Percentiles rank a stretch among this genome's conserved stretches.
Conservation (phyloP, 2,329 filamentous ascomycete genomes). For the Colletotrichum sp. region DNA sequence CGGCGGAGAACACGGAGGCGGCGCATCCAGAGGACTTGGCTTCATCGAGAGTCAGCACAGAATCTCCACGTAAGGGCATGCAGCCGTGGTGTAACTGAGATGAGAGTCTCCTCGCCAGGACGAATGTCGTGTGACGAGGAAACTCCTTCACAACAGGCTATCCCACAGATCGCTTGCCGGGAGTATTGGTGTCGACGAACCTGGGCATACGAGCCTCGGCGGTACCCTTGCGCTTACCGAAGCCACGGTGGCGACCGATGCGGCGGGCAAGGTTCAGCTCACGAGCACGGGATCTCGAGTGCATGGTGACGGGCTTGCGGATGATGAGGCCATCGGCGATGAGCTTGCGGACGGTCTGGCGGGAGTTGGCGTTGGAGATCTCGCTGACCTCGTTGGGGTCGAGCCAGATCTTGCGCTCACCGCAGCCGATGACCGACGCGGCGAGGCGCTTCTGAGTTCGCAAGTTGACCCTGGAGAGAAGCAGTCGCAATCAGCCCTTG, state of each 20-base stretch:
- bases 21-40: conserved; percentile 99
- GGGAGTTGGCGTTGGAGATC: conserved; percentile 99
- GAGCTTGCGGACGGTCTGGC: conserved; percentile 99
- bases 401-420: conserved; percentile 99
- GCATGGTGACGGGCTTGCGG: conserved; percentile 99
- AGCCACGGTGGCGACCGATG: conserved; percentile 97
- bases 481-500: conserved; percentile 22
- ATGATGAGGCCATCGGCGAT: conserved; percentile 99
- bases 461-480: conserved; percentile 87
- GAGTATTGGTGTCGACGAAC: conserved; percentile 59
- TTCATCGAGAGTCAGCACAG: conserved; percentile 44
- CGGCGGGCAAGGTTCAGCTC: conserved; percentile 93
- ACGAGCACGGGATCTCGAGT: conserved; percentile 96
- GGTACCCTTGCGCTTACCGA: conserved; percentile 99
- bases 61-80: background rate
- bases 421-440: conserved; percentile 97
- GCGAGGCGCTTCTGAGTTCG: conserved; percentile 99
- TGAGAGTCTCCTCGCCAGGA: background rate
- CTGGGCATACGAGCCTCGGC: conserved; percentile 98
- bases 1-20: conserved; percentile 98
- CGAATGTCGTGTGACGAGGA: background rate
- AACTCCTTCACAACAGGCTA: background rate
- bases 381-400: conserved; percentile 99
- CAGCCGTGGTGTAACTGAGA: background rate
- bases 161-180: background rate